Evolutionary conservation across 306 rosid genomes (phyloP).

Genomic region (Abrus precatorius): DNA sequence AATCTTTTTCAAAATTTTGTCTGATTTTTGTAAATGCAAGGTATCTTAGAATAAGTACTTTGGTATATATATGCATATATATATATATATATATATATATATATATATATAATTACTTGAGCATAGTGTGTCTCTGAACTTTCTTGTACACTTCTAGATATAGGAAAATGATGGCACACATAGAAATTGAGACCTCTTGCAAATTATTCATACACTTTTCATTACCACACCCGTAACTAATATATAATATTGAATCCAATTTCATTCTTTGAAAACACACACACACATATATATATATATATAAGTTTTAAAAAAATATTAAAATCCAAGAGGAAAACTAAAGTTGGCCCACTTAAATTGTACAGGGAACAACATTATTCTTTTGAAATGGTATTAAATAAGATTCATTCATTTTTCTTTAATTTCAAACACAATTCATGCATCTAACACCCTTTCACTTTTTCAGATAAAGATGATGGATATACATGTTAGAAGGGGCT

Average conservation of each 20-base stretch:
- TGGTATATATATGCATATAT: background rate
- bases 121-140: background rate
- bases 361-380: too few relatives aligned
- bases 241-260: too few relatives aligned
- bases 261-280: too few relatives aligned
- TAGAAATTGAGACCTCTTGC: background rate
- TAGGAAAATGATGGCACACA: background rate
- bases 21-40: background rate
- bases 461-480: conserved; percentile 32
- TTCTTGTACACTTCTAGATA: background rate
- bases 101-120: background rate
- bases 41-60: background rate
- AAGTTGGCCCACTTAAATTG: too few relatives aligned
- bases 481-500: conserved; percentile 8
- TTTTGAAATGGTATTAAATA: background rate
- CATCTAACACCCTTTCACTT: conserved; percentile 9
- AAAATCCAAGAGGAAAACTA: too few relatives aligned
- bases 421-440: conserved; percentile 17
- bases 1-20: conserved; percentile 30
- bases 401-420: background rate
- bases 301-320: too few relatives aligned
- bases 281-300: too few relatives aligned
- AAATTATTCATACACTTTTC: background rate
- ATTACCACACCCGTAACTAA: background rate
- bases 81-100: too few relatives aligned